Conservation (phyloP, 2,329 filamentous ascomycete genomes). For the Fusarium multiceps region DNA sequence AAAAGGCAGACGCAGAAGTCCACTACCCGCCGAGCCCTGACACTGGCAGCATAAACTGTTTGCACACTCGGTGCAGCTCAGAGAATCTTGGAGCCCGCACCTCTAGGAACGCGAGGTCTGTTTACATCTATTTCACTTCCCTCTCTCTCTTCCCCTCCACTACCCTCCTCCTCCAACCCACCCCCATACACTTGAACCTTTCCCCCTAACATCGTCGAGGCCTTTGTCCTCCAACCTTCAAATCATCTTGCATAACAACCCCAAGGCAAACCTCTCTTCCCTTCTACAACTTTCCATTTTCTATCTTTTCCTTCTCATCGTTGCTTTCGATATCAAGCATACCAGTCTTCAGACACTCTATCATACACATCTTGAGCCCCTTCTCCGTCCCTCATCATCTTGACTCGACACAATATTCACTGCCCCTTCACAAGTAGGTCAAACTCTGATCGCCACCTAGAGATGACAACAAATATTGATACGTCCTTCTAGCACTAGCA, state of each 20-base stretch:
- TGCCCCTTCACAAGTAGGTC: background rate
- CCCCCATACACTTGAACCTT: background rate
- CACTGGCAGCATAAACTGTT: slow-evolving; percentile 10
- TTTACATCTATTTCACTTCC: background rate
- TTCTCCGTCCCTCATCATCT: background rate
- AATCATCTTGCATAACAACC: background rate
- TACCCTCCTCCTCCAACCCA: background rate
- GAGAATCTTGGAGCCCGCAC: background rate
- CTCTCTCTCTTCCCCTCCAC: background rate
- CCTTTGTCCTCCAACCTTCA: background rate
- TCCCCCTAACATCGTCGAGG: background rate
- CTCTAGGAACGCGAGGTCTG: background rate
- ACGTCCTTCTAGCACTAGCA: background rate
- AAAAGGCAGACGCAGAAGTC: background rate
- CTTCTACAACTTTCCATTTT: background rate
- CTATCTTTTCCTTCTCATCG: background rate
- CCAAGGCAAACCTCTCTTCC: background rate
- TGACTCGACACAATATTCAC: background rate
- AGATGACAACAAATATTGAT: background rate
- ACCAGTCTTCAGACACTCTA: background rate
- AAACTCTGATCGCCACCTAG: background rate
- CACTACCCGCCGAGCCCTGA: background rate
- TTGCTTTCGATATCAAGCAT: background rate
- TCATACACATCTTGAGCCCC: background rate
- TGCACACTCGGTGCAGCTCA: background rate